Evolutionary conservation across 495 filamentous ascomycete genomes (phyloP), one percentile per base, ranked within the genome.

Genomic region (Polyplosphaeria fusca): DNA sequence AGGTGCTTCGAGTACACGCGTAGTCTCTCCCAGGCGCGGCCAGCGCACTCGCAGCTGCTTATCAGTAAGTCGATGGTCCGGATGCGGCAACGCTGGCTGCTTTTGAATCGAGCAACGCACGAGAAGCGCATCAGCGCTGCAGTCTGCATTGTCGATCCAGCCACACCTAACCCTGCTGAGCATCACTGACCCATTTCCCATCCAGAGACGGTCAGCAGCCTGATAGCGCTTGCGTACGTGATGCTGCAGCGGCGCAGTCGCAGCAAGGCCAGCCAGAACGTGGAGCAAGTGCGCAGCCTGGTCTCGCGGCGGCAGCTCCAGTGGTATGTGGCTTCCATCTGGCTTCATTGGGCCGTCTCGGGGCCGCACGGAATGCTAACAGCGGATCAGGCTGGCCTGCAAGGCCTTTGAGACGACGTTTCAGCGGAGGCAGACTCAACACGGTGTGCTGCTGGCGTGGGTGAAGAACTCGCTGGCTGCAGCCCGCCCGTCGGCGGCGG

Each of bases 1-100:
- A 94, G 91, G 68, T 87, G 87, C 76, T 91, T 89, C 74, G 82
- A 85, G 5, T 94, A 96, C 60, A 76, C 79, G 44, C 81, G 81
- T 35, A 82, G 79, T 42, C 74, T 96, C 22, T 14, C 7, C 7
- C 7, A 7, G 7, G 7, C 30, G 14, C 39, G 39, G 5, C 78
- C 81, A 52, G 85, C 86, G 11, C 63, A 74, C 2, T 37, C 72
- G 2, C 65, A 49, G 19, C 67, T 93, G 1, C 61, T 91, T 20
- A 82, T 84, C 47, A 79, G 83, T 87, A 70, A 64, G 81, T 74
- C 18, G 16, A 12, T 14, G 23, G 5, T 39, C 51, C 50, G 35
- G 43, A 53, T 39, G 38, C 13, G 30, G 47, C 25, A 53, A 32
- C 23, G 39, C 2, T 35, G 7, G 30, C 7, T 7, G 30, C 49